Percentiles rank a stretch among this genome's conserved stretches.
Conservation (phyloP, 2,329 filamentous ascomycete species). For the Claviceps capensis region DNA sequence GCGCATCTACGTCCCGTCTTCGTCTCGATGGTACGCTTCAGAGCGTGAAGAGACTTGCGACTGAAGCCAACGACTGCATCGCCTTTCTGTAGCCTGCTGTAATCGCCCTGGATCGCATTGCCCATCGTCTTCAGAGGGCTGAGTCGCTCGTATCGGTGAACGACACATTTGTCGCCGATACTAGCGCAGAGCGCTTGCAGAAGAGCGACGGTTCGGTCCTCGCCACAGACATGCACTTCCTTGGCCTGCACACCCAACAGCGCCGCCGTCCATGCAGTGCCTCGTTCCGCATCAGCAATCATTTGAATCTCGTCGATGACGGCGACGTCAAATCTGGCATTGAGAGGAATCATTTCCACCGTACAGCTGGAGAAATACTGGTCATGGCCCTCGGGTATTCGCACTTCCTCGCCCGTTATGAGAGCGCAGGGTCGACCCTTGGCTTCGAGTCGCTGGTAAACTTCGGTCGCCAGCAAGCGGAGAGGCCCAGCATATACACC, state of each 20-base stretch:
- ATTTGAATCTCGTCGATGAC: slow-evolving; percentile 99
- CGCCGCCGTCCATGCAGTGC: slow-evolving; percentile 91
- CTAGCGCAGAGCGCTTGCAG: slow-evolving; percentile 64
- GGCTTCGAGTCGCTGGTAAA: slow-evolving; percentile 75
- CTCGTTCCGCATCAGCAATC: slow-evolving; percentile 67
- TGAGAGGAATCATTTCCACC: slow-evolving; percentile 69
- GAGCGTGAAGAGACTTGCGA: slow-evolving; percentile 62
- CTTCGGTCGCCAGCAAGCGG: slow-evolving; percentile 79
- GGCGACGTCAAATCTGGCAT: slow-evolving; percentile 59
- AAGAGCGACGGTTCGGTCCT: slow-evolving; percentile 67
- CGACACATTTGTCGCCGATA: slow-evolving; percentile 67
- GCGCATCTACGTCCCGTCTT: slow-evolving; percentile 69
- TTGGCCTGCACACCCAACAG: slow-evolving; percentile 74
- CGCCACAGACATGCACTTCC: slow-evolving; percentile 88
- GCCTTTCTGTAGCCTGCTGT: slow-evolving; percentile 64
- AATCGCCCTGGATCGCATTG: slow-evolving; percentile 46
- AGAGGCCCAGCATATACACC: slow-evolving; percentile 89
- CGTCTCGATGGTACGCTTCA: slow-evolving; percentile 67
- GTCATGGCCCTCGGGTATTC: slow-evolving; percentile 46
- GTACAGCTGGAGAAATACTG: slow-evolving; percentile 68
- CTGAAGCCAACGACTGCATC: slow-evolving; percentile 86
- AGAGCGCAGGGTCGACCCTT: slow-evolving; percentile 67
- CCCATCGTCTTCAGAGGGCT: slow-evolving; percentile 59
- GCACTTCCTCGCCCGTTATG: slow-evolving; percentile 82
- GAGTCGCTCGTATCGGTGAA: slow-evolving; percentile 74